phyloP scores from a whole-genome alignment of 148 eudicot genomes.

The Cornus suecica region DNA sequence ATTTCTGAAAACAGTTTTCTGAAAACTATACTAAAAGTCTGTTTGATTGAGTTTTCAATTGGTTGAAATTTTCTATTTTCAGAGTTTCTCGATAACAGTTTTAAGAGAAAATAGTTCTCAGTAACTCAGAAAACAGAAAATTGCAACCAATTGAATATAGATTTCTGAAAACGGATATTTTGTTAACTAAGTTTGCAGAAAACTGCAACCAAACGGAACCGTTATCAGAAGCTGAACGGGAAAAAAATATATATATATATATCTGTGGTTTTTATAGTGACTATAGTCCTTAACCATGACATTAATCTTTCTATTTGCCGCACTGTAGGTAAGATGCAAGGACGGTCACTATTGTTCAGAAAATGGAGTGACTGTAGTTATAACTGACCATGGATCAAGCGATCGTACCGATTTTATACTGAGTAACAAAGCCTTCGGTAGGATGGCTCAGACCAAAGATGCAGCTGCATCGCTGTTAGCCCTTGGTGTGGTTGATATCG shows the following conservation, averaged over 20 bases:
- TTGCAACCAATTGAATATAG: no score
- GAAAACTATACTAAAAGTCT: no score
- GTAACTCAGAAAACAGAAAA: no score
- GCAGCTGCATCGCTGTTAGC: slow-evolving; percentile 41
- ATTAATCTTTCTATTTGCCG: neutral
- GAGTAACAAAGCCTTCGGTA: slow-evolving; percentile 41
- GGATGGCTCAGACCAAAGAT: slow-evolving; percentile 50
- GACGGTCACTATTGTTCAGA: slow-evolving; percentile 47
- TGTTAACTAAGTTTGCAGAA: no score
- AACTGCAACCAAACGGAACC: no score
- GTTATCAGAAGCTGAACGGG: no score
- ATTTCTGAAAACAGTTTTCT: no score
- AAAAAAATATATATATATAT: neutral
- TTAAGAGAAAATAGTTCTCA: no score
- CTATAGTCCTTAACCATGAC: neutral
- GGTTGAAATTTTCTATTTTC: no score
- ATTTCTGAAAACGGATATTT: no score
- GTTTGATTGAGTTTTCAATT: no score
- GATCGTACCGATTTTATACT: slow-evolving; percentile 50
- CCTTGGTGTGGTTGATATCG: slow-evolving; percentile 49
- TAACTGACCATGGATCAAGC: slow-evolving; percentile 56
- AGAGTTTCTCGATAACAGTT: no score
- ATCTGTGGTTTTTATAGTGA: neutral
- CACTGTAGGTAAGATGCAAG: slow-evolving; percentile 53
- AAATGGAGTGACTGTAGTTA: slow-evolving; percentile 48